Evolutionary conservation across 805 yeast genomes (phyloP).

Genomic region (Lachancea lanzarotensis): DNA sequence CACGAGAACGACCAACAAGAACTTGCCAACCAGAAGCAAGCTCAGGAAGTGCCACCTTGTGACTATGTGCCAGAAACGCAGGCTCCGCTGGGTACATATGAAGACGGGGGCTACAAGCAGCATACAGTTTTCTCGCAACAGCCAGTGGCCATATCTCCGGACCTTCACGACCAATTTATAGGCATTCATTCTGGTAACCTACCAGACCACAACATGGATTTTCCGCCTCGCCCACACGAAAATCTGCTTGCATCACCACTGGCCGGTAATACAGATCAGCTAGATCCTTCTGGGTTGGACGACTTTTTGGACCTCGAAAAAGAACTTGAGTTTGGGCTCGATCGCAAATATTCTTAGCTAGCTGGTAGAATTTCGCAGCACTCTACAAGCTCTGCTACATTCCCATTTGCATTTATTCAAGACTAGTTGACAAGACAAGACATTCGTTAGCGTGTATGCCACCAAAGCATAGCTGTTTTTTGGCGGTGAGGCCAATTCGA

Average conservation of each 20-base stretch:
- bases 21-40: not conserved
- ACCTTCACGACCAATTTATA: slow-evolving; percentile 30
- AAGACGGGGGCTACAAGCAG: slow-evolving; percentile 14
- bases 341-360: slow-evolving; percentile 36
- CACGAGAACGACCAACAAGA: slow-evolving; percentile 11
- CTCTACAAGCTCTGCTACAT: no score
- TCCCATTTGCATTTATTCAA: no score
- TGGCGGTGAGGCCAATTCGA: no score
- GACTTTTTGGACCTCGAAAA: slow-evolving; percentile 47
- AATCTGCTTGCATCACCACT: slow-evolving; percentile 29
- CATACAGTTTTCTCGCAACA: slow-evolving; percentile 23
- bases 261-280: slow-evolving; percentile 8
- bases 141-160: slow-evolving; percentile 11
- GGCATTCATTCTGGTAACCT: slow-evolving; percentile 45
- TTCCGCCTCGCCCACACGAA: slow-evolving; percentile 62
- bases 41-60: not conserved
- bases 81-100: slow-evolving; percentile 1
- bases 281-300: slow-evolving; percentile 19
- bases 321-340: slow-evolving; percentile 63
- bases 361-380: no score
- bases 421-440: no score
- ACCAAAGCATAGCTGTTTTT: no score
- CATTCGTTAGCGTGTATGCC: no score
- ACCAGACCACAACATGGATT: slow-evolving; percentile 37
- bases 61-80: not conserved